phyloP scores from a whole-genome alignment of 371 early-diverging fungal genomes.

The Mucor plumbeus region DNA sequence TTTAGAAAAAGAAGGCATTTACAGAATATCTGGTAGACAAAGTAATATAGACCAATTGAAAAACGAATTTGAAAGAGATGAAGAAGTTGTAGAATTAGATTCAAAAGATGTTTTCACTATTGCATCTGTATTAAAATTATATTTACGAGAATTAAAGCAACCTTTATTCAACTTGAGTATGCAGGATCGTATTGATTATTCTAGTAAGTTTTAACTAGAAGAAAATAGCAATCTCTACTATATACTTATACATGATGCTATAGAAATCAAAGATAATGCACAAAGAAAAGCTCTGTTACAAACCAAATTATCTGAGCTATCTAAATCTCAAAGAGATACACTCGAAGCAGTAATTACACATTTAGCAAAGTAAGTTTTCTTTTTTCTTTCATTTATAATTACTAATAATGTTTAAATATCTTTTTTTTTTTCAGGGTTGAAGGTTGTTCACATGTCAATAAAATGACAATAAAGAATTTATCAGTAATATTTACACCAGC shows the following conservation, averaged over 20 bases:
- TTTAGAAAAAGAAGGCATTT: constrained; percentile 64
- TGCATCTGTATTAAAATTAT: constrained; percentile 67
- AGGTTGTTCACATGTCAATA: constrained; percentile 52
- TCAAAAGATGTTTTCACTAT: constrained; percentile 61
- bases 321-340: constrained; percentile 56
- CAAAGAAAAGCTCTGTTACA: constrained; percentile 39
- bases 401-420: not conserved
- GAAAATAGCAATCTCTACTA: not conserved
- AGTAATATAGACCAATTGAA: constrained; percentile 55
- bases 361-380: constrained; percentile 51
- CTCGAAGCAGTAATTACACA: constrained; percentile 54
- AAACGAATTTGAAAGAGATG: constrained; percentile 59
- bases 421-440: constrained; percentile 41
- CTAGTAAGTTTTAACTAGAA: constrained; percentile 43
- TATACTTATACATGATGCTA: not conserved
- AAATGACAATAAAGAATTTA: constrained; percentile 64
- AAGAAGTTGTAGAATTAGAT: constrained; percentile 49
- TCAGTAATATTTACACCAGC: constrained; percentile 66
- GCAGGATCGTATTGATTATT: constrained; percentile 60
- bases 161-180: constrained; percentile 62
- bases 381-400: not conserved
- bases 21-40: constrained; percentile 63
- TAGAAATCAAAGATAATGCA: constrained; percentile 37
- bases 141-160: constrained; percentile 65
- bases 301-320: constrained; percentile 39